Conservation (phyloP, 352 stramenopile genomes). For the Peronospora destructor region DNA sequence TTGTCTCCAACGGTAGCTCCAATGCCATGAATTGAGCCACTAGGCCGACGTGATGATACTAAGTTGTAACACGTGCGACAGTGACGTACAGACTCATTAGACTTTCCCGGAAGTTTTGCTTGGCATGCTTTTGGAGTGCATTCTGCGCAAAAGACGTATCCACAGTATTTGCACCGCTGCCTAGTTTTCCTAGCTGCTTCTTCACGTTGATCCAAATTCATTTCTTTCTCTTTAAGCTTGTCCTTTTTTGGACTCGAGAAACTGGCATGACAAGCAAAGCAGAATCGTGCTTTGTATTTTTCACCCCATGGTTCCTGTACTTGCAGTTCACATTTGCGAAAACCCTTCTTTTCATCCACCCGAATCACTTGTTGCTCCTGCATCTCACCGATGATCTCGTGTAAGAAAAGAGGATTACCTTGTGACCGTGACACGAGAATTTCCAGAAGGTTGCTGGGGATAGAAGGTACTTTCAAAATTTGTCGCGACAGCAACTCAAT, state of each 20-base stretch:
- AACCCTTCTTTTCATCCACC: constrained; percentile 42
- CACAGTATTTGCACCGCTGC: constrained; percentile 76
- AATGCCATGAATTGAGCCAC: constrained; percentile 39
- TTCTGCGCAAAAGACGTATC: constrained; percentile 71
- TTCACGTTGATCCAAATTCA: constrained; percentile 9
- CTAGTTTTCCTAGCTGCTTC: constrained; percentile 31
- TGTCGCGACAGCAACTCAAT: constrained; percentile 59
- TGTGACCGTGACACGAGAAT: constrained; percentile 72
- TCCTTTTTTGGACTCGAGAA: constrained; percentile 45
- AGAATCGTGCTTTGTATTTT: constrained; percentile 60
- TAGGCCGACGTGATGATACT: constrained; percentile 55
- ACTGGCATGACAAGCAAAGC: constrained; percentile 66
- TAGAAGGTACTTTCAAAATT: constrained; percentile 51
- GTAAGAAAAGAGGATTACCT: constrained; percentile 77
- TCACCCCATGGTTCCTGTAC: constrained; percentile 78
- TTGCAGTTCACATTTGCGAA: constrained; percentile 50
- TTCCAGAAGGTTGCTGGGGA: constrained; percentile 50
- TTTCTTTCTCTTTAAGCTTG: constrained; percentile 12
- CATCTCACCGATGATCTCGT: constrained; percentile 84
- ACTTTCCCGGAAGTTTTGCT: constrained; percentile 57
- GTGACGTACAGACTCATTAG: constrained; percentile 58
- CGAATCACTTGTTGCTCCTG: constrained; percentile 67
- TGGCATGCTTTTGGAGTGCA: constrained; percentile 74
- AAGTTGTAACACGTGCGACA: constrained; percentile 75
- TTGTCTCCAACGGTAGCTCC: constrained; percentile 30